Percentiles rank a stretch among this genome's conserved stretches.
These are phyloP conservation scores for Cladophialophora bantiana DNA, from an alignment of 2,329 filamentous ascomycete species.

Conservation along the genomic window DNA sequence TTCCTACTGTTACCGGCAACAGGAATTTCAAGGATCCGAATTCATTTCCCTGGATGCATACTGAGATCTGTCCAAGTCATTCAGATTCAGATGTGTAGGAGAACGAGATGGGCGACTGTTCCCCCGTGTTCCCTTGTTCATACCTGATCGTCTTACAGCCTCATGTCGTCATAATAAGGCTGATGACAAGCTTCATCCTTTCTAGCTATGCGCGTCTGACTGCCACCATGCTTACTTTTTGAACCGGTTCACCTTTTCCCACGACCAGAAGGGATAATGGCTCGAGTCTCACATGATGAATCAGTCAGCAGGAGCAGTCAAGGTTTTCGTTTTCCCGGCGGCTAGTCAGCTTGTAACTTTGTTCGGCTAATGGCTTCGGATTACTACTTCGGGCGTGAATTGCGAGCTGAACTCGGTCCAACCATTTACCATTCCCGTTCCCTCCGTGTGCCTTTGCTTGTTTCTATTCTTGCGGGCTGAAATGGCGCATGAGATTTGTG, in stretches of 20 bases:
- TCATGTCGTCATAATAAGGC: slow-evolving; percentile 3
- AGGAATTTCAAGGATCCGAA: background rate
- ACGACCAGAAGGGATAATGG: background rate
- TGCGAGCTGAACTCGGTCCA: slow-evolving; percentile 9
- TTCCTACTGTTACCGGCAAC: slow-evolving; percentile 4
- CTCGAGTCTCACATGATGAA: slow-evolving; percentile 5
- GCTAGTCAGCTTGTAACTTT: background rate
- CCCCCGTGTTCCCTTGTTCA: background rate
- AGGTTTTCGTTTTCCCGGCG: background rate
- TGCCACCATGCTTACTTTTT: background rate
- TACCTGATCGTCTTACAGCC: background rate
- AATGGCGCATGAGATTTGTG: background rate
- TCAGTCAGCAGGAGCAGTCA: background rate
- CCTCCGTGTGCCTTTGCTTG: background rate
- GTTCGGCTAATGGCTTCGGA: background rate
- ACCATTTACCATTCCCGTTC: background rate
- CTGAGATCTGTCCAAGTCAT: background rate
- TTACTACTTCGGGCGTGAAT: background rate
- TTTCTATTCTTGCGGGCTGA: background rate
- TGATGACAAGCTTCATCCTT: slow-evolving; percentile 3
- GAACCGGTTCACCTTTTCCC: background rate
- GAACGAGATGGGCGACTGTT: too few species aligned
- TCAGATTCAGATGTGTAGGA: too few species aligned
- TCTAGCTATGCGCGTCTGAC: slow-evolving; percentile 3
- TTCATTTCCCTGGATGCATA: background rate